Evolutionary conservation across 176 grass and related monocot genomes (phyloP).

Genomic region (Oryza meridionalis): DNA sequence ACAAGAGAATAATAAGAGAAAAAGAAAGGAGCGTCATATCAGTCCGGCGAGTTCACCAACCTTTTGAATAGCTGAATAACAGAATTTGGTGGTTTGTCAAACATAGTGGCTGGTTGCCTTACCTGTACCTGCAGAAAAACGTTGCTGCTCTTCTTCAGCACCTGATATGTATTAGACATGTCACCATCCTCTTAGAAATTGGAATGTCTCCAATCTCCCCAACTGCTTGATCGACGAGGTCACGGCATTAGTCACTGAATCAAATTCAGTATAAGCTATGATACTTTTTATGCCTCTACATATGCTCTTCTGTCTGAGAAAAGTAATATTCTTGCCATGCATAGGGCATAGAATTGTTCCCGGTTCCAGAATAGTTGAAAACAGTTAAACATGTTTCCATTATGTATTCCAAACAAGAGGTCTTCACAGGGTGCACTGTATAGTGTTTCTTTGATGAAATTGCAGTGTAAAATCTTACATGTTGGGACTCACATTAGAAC

Average conservation of each 20-base stretch:
- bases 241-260: neutral
- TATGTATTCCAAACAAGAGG: neutral
- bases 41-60: constrained; percentile 24
- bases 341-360: neutral
- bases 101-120: constrained; percentile 38
- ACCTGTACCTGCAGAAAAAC: constrained; percentile 47
- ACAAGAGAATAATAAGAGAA: neutral
- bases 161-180: constrained; percentile 21
- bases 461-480: constrained; percentile 13
- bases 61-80: neutral
- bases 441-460: neutral
- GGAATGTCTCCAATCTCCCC: neutral
- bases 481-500: neutral
- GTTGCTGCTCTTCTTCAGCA: neutral
- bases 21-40: neutral
- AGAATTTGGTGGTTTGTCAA: constrained; percentile 32
- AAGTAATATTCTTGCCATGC: neutral
- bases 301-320: neutral
- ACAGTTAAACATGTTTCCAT: neutral
- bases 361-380: neutral
- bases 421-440: constrained; percentile 17
- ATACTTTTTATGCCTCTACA: neutral
- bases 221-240: neutral
- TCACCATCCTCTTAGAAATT: constrained; percentile 31
- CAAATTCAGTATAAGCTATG: neutral